These are phyloP conservation scores for Pterothamnion heteromorphum DNA, from an alignment of 31 red algal genomes.

Conservation along the genomic window DNA sequence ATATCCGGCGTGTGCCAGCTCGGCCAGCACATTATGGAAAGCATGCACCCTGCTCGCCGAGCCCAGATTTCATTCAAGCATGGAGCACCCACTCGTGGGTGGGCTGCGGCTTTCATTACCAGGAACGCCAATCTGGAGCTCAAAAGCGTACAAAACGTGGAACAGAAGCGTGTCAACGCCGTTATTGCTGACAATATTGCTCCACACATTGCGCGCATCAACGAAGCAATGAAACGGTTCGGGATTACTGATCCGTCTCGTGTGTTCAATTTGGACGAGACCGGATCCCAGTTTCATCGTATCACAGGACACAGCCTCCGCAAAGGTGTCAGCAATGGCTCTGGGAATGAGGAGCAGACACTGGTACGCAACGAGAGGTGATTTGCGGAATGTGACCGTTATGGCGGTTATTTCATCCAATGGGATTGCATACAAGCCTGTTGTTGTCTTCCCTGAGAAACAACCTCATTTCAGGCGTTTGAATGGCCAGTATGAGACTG, in stretches of 20 bases:
- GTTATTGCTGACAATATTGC: conserved; percentile 6
- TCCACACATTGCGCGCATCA: not conserved
- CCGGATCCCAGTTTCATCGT: not conserved
- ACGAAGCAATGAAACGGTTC: conserved; percentile 35
- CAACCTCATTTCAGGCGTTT: conserved; percentile 13
- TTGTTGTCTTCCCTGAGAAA: conserved; percentile 42
- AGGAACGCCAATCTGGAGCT: no score
- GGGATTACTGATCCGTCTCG: not conserved
- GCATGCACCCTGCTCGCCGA: no score
- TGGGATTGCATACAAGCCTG: not conserved
- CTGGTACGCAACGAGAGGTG: not conserved
- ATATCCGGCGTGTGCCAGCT: no score
- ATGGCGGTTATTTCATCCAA: conserved; percentile 30
- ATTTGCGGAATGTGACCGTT: conserved; percentile 24
- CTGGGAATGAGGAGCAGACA: not conserved
- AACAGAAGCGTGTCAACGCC: conserved; percentile 16
- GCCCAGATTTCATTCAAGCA: no score
- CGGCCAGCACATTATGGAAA: no score
- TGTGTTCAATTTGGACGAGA: conserved; percentile 41
- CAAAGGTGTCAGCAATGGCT: conserved; percentile 13
- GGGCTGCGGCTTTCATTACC: no score
- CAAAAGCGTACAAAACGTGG: no score
- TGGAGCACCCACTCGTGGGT: no score
- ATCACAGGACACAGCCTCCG: conserved; percentile 25
- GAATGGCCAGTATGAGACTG: not conserved